Evolutionary conservation across 2,329 filamentous ascomycete genomes (phyloP).

Genomic region (Parastagonospora nodorum): DNA sequence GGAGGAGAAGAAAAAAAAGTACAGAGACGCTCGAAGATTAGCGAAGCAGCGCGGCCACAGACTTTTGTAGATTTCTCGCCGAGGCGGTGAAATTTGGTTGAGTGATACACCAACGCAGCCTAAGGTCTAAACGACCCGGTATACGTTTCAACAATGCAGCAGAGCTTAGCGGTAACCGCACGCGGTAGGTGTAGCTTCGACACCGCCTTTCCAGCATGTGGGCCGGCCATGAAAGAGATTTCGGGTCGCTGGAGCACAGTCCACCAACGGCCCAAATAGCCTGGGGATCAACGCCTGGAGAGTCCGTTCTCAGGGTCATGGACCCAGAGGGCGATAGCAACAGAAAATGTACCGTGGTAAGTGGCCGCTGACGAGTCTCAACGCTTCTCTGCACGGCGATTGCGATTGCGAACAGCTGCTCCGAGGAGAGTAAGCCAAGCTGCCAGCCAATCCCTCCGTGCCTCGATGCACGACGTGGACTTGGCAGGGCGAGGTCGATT

Average conservation of each 20-base stretch:
- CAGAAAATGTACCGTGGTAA: too few species aligned
- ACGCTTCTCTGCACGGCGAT: too few species aligned
- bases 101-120: constrained; percentile 10
- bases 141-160: constrained; percentile 26
- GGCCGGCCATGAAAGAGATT: constrained; percentile 20
- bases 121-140: constrained; percentile 23
- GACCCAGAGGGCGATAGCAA: too few species aligned
- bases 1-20: constrained; percentile 4
- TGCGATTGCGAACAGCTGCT: too few species aligned
- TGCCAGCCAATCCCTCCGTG: too few species aligned
- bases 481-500: too few species aligned
- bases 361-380: too few species aligned
- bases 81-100: constrained; percentile 14
- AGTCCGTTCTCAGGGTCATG: too few species aligned
- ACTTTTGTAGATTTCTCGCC: constrained; percentile 16
- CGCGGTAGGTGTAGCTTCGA: constrained; percentile 8
- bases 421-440: too few species aligned
- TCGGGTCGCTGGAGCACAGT: constrained; percentile 23
- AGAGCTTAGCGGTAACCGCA: constrained; percentile 5
- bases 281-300: background rate
- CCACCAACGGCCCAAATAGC: constrained; percentile 7
- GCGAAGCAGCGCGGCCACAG: constrained; percentile 3
- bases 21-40: constrained; percentile 3
- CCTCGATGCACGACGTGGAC: too few species aligned
- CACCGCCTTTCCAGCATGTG: constrained; percentile 24